Percentiles rank a stretch among this genome's conserved stretches.
These are phyloP conservation scores for Nigrospora oryzae DNA, from an alignment of 2,329 filamentous ascomycete species.

Conservation along the genomic window DNA sequence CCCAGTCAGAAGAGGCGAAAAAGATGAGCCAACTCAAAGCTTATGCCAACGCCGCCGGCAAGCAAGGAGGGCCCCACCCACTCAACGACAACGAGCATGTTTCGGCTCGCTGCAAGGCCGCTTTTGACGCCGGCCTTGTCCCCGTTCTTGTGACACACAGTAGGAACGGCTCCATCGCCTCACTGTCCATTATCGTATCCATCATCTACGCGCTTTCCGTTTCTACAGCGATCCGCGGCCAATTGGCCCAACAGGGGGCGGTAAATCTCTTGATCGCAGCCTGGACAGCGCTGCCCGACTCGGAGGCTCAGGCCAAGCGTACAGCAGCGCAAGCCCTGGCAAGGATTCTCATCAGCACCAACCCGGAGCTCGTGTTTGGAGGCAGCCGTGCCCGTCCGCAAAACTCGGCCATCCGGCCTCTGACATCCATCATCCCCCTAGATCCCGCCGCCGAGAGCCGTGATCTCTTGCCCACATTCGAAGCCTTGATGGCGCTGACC, in stretches of 20 bases:
- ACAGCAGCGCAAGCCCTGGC: conserved; percentile 73
- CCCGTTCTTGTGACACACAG: conserved; percentile 69
- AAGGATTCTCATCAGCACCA: conserved; percentile 77
- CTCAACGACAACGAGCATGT: conserved; percentile 73
- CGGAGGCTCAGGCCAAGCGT: conserved; percentile 37
- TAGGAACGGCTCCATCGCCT: conserved; percentile 62
- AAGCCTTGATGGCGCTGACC: conserved; percentile 83
- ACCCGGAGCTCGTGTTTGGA: conserved; percentile 77
- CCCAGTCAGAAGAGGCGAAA: conserved; percentile 81
- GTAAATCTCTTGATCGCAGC: conserved; percentile 73
- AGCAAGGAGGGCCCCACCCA: conserved; percentile 50
- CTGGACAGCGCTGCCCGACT: conserved; percentile 52
- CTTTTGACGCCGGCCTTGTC: conserved; percentile 73
- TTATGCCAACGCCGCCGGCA: conserved; percentile 80
- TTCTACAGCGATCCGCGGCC: conserved; percentile 64
- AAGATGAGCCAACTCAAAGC: conserved; percentile 87
- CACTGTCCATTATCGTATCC: conserved; percentile 63
- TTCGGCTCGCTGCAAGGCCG: conserved; percentile 61
- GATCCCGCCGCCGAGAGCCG: conserved; percentile 55
- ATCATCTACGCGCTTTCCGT: conserved; percentile 74
- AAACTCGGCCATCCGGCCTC: conserved; percentile 72
- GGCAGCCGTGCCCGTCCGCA: conserved; percentile 66
- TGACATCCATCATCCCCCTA: conserved; percentile 64
- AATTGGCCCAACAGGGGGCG: conserved; percentile 87
- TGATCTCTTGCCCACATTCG: conserved; percentile 83